These are phyloP conservation scores for Heteromeles arbutifolia DNA, from an alignment of 306 rosid species.

Conservation along the genomic window DNA sequence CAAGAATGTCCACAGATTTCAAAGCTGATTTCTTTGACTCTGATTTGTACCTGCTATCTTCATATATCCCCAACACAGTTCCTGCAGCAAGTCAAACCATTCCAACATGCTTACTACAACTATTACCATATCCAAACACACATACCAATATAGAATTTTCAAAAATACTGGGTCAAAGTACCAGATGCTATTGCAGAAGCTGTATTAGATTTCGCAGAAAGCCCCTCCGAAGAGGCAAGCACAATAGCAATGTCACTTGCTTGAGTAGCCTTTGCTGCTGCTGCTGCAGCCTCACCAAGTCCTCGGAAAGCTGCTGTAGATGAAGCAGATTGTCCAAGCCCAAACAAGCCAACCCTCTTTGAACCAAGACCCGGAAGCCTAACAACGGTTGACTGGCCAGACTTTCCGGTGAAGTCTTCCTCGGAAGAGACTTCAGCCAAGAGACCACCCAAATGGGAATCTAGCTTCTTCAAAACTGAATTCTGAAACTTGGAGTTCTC, in stretches of 20 bases:
- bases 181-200: slow-evolving; percentile 87
- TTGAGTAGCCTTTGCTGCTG: slow-evolving; percentile 71
- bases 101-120: slow-evolving; percentile 13
- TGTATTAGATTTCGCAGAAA: slow-evolving; percentile 46
- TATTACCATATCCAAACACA: not conserved
- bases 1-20: slow-evolving; percentile 70
- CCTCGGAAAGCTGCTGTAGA: slow-evolving; percentile 46
- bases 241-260: slow-evolving; percentile 67
- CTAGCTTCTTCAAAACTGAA: slow-evolving; percentile 66
- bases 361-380: slow-evolving; percentile 73
- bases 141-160: not conserved
- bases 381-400: slow-evolving; percentile 71
- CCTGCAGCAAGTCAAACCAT: slow-evolving; percentile 43
- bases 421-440: slow-evolving; percentile 84
- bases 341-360: slow-evolving; percentile 84
- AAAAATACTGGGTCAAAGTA: slow-evolving; percentile 22
- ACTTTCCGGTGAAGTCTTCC: slow-evolving; percentile 90
- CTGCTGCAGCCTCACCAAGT: slow-evolving; percentile 83
- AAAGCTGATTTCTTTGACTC: slow-evolving; percentile 72
- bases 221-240: slow-evolving; percentile 71
- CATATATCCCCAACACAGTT: slow-evolving; percentile 71
- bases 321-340: slow-evolving; percentile 73
- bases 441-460: slow-evolving; percentile 73
- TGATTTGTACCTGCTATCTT: slow-evolving; percentile 71
- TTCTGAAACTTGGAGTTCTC: slow-evolving; percentile 61